phyloP scores from a whole-genome alignment of 106 monocot species.

The Dendrobium catenatum region DNA sequence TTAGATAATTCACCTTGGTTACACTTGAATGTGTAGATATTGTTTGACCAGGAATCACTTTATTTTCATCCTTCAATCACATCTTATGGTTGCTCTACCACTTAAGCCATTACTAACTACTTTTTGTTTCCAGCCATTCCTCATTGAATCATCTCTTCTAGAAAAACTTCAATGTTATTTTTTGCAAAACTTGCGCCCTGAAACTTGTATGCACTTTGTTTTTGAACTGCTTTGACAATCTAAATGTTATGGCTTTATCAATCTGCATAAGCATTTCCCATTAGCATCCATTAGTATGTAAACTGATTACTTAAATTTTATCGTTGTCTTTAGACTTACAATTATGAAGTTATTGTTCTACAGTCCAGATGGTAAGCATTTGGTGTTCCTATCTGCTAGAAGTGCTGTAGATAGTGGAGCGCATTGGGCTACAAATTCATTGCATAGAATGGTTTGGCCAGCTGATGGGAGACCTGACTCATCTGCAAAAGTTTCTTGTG shows the following conservation, averaged over 20 bases:
- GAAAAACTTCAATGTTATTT: neutral
- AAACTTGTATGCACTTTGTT: neutral
- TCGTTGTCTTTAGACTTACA: neutral
- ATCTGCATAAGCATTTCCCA: neutral
- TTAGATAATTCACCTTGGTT: neutral
- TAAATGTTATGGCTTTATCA: neutral
- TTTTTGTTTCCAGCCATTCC: neutral
- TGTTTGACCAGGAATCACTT: neutral
- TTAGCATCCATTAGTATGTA: neutral
- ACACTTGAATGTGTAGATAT: neutral
- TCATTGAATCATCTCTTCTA: neutral
- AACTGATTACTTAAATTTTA: neutral
- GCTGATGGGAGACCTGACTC: constrained; percentile 32
- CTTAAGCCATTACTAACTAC: neutral
- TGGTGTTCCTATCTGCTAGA: constrained; percentile 85
- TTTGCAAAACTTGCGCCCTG: neutral
- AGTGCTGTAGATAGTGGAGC: constrained; percentile 90
- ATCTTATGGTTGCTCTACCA: neutral
- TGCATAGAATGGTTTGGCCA: constrained; percentile 88
- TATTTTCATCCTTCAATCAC: neutral
- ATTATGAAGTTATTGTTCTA: constrained; percentile 10
- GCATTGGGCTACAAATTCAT: constrained; percentile 81
- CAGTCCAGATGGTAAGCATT: constrained; percentile 92
- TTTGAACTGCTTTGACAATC: neutral
- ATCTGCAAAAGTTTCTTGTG: constrained; percentile 41